Conservation (phyloP, 2,329 filamentous ascomycete species). For the Alternaria sp. region DNA sequence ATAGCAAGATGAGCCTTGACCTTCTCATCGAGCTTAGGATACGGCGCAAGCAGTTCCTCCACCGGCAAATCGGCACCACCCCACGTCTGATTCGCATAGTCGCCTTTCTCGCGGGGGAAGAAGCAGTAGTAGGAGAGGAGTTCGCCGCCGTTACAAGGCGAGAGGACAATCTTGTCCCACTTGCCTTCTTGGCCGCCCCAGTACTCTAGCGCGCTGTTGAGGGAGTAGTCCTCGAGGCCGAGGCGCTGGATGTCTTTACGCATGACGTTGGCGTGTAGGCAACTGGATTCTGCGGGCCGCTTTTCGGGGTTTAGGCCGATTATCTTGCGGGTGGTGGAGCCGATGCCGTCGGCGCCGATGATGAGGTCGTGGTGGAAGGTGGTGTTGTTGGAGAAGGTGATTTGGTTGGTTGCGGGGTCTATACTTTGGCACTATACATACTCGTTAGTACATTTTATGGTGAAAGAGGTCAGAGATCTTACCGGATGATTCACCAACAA, state of each 20-base stretch:
- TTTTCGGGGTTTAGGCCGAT: conserved; percentile 68
- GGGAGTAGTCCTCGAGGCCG: conserved; percentile 68
- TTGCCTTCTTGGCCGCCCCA: conserved; percentile 71
- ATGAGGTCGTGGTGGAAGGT: conserved; percentile 64
- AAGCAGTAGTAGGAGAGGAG: conserved; percentile 74
- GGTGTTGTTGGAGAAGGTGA: conserved; percentile 54
- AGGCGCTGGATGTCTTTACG: conserved; percentile 66
- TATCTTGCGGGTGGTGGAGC: conserved; percentile 66
- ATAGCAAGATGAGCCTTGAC: conserved; percentile 65
- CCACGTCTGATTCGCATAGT: conserved; percentile 68
- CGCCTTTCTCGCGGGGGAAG: conserved; percentile 65
- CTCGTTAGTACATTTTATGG: neutral
- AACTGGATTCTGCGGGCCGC: conserved; percentile 65
- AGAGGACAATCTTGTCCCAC: conserved; percentile 72
- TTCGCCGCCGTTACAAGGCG: conserved; percentile 70
- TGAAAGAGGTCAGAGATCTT: neutral
- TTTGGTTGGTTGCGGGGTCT: conserved; percentile 54
- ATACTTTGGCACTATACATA: conserved; percentile 54
- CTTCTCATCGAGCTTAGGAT: conserved; percentile 64
- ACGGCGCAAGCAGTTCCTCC: conserved; percentile 66
- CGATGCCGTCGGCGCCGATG: conserved; percentile 71
- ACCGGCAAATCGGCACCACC: conserved; percentile 58
- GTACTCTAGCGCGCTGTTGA: conserved; percentile 68
- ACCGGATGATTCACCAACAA: conserved; percentile 62
- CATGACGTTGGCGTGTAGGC: conserved; percentile 68